phyloP scores from a whole-genome alignment of 2,329 filamentous ascomycete genomes.

The Botryotinia convoluta region DNA sequence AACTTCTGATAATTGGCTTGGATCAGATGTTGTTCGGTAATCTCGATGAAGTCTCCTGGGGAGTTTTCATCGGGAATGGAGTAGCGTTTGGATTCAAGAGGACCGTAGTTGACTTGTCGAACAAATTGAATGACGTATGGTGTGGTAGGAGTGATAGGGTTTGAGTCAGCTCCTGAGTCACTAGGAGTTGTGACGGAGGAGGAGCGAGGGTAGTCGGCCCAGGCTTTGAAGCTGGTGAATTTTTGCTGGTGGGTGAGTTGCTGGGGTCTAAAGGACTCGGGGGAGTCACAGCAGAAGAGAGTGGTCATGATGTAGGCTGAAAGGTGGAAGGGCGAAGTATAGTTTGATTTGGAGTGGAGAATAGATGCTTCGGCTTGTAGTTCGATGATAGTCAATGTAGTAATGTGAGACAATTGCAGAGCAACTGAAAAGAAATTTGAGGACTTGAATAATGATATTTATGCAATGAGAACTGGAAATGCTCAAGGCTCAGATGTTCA shows the following conservation, averaged over 20 bases:
- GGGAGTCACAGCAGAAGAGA: slow-evolving; percentile 2
- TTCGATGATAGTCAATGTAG: not conserved
- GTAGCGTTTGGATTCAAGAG: slow-evolving; percentile 45
- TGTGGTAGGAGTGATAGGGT: not conserved
- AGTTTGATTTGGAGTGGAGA: not conserved
- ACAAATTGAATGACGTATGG: slow-evolving; percentile 43
- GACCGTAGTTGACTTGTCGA: slow-evolving; percentile 46
- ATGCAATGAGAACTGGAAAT: not conserved
- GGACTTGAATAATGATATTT: accelerated
- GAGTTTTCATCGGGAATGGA: slow-evolving; percentile 36
- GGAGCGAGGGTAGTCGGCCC: not conserved
- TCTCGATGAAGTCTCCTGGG: slow-evolving; percentile 37
- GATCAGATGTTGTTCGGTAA: slow-evolving; percentile 42
- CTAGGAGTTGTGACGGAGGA: not conserved
- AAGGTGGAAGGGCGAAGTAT: not conserved
- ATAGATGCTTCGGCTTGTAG: not conserved
- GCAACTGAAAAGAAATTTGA: not conserved
- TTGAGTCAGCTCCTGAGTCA: not conserved
- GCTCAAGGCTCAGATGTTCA: not conserved
- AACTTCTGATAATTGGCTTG: slow-evolving; percentile 46
- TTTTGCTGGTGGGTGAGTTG: not conserved
- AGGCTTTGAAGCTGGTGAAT: not conserved
- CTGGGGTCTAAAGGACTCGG: not conserved
- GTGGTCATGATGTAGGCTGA: not conserved
- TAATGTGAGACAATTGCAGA: not conserved